A percentile compares a stretch with the other conserved stretches of the same genome.
Evolutionary conservation across 2,329 filamentous ascomycete genomes (phyloP).

Genomic region (Fusarium sp.): DNA sequence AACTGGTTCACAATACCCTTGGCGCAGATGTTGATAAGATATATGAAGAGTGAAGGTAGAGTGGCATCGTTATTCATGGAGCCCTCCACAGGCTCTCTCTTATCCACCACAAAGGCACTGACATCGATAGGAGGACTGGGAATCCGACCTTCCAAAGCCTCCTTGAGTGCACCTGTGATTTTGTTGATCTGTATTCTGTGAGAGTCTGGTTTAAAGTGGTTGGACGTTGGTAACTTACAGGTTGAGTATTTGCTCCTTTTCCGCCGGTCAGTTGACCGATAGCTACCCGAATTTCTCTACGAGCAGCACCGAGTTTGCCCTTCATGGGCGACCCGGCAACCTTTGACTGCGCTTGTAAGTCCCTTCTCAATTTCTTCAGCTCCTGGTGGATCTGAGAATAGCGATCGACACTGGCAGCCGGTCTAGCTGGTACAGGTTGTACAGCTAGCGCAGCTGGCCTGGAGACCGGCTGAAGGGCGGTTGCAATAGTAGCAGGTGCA

Average conservation of each 20-base stretch:
- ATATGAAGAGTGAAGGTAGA: slow-evolving; percentile 75
- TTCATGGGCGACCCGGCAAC: slow-evolving; percentile 64
- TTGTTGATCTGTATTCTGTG: slow-evolving; percentile 50
- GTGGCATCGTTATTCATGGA: slow-evolving; percentile 63
- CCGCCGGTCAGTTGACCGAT: slow-evolving; percentile 79
- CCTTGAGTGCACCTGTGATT: slow-evolving; percentile 59
- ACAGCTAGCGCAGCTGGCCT: slow-evolving; percentile 28
- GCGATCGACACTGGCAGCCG: slow-evolving; percentile 52
- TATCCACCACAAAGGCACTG: slow-evolving; percentile 63
- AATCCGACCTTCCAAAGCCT: slow-evolving; percentile 63
- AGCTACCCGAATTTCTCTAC: slow-evolving; percentile 76
- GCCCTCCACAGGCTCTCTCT: slow-evolving; percentile 60
- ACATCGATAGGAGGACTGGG: slow-evolving; percentile 67
- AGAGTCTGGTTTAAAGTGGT: slow-evolving; percentile 8
- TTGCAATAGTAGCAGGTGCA: background rate
- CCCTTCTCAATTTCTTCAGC: slow-evolving; percentile 75
- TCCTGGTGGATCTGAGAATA: slow-evolving; percentile 72
- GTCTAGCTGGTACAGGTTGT: slow-evolving; percentile 16
- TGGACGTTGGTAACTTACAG: slow-evolving; percentile 48
- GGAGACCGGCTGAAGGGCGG: slow-evolving; percentile 6
- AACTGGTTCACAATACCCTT: slow-evolving; percentile 80
- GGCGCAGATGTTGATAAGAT: slow-evolving; percentile 79
- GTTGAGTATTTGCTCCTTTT: slow-evolving; percentile 67
- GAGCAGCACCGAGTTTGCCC: slow-evolving; percentile 75
- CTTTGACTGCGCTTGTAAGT: slow-evolving; percentile 68